Evolutionary conservation across 495 filamentous ascomycete genomes (phyloP), one percentile per base, ranked within the genome.

Genomic region (Penicillium chermesinum): DNA sequence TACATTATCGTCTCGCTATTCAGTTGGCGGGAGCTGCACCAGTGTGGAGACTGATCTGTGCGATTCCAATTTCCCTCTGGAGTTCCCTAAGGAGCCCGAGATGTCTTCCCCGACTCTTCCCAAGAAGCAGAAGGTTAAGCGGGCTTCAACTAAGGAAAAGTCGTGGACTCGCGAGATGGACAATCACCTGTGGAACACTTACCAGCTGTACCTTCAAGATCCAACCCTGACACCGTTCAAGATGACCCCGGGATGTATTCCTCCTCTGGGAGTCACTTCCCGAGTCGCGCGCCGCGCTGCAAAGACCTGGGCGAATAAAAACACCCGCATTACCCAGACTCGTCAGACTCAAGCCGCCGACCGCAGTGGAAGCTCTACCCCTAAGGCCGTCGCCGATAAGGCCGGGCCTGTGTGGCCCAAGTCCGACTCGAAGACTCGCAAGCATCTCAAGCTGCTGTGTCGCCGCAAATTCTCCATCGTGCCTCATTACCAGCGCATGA

Each of bases 151-250:
- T 17, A 55, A 49, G 38, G 47, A 61, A n/a, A 65, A 57, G 22
- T 39, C 54, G 13, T 98, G 91, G 90, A 94, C 87, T 2, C 78
- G 83, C 38, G 86, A 89, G 15, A 94, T 95, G 88, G 90, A 91
- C 65, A 82, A 84, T 30, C 93, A 98, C 61, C 67, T 98, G 21
- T 97, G 94, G 94, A 82, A 86, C 27, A 90, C 87, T 2, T 97
- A 95, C 60, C 72, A 87, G 53, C 63, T 86, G 8, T 98, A 96
- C 59, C 72, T 96, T 9, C 85, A 90, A 53, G 89, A 97, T 63
- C 91, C 93, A 25, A 89, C 85, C 8, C 86, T 95, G 20, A 98
- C 93, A 1, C 93, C 93, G 0, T 91, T 97, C 69, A 90, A 91
- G 56, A 85, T 88, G 71, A 80, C 90, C 13, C 89, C 91, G 16